Evolutionary conservation across 257 asterid genomes (phyloP).

Genomic region (Solanum lycopersicoides): DNA sequence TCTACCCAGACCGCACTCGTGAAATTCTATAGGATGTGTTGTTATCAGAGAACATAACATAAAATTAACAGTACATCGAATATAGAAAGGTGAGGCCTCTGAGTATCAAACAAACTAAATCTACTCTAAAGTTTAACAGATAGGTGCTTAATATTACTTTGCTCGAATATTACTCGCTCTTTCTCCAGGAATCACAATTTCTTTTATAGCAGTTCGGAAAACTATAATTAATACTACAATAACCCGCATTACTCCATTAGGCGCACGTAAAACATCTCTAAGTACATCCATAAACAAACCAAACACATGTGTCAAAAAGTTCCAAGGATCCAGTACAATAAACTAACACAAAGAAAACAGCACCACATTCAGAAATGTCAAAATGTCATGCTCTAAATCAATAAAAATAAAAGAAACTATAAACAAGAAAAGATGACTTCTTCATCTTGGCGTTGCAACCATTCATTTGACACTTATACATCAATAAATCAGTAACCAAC

Average conservation of each 20-base stretch:
- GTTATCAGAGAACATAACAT: neutral
- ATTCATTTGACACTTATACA: neutral
- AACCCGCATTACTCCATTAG: neutral
- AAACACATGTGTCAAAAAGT: neutral
- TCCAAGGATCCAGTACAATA: neutral
- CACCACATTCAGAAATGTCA: neutral
- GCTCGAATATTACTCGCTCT: neutral
- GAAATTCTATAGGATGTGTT: neutral
- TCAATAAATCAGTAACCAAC: neutral
- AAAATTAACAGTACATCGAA: neutral
- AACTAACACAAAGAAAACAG: neutral
- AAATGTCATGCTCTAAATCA: neutral
- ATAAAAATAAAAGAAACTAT: neutral
- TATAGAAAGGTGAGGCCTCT: neutral
- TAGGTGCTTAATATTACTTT: neutral
- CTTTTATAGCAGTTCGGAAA: neutral
- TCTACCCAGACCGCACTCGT: neutral
- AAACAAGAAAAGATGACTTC: neutral
- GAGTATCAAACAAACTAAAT: neutral
- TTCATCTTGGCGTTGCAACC: neutral
- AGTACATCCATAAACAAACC: neutral
- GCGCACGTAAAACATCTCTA: neutral
- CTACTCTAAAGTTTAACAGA: neutral
- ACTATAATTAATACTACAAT: neutral
- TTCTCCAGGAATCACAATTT: neutral